phyloP scores from a whole-genome alignment of 164 flowering plant genomes.

The Houttuynia cordata region DNA sequence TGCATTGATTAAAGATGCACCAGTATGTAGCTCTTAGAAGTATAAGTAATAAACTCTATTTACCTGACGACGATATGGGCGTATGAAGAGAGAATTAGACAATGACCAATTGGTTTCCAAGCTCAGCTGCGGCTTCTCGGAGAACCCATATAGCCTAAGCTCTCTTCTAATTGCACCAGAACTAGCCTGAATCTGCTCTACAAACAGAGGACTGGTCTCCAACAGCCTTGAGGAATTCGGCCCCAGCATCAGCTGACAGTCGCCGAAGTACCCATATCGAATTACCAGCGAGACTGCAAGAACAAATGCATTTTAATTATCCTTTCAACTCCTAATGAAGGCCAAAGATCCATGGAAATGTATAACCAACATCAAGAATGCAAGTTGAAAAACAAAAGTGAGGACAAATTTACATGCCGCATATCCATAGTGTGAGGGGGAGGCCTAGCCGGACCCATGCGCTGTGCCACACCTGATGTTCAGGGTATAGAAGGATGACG shows the following conservation, averaged over 20 bases:
- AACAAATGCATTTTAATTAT: neutral
- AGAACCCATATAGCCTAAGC: conserved; percentile 34
- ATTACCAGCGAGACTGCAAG: conserved; percentile 39
- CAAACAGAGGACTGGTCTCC: conserved; percentile 45
- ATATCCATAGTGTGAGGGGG: conserved; percentile 42
- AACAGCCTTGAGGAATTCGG: conserved; percentile 49
- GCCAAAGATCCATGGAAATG: neutral
- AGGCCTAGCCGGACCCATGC: neutral
- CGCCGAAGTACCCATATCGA: conserved; percentile 37
- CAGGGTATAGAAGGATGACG: neutral
- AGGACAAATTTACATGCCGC: conserved; percentile 49
- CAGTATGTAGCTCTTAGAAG: too few relatives aligned
- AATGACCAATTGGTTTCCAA: conserved; percentile 34
- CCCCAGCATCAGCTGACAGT: conserved; percentile 37
- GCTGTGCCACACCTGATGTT: neutral
- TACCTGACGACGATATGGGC: conserved; percentile 36
- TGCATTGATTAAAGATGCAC: too few relatives aligned
- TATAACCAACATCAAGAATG: neutral
- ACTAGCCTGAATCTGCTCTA: conserved; percentile 33
- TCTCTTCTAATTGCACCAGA: conserved; percentile 31
- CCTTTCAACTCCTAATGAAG: conserved; percentile 2
- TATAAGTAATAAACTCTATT: neutral
- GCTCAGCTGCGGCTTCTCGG: conserved; percentile 40
- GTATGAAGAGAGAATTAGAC: conserved; percentile 25
- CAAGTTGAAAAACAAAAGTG: neutral